A percentile compares a stretch with the other conserved stretches of the same genome.
Conservation (phyloP, 495 filamentous ascomycete species). For the Xylaria grammica region DNA sequence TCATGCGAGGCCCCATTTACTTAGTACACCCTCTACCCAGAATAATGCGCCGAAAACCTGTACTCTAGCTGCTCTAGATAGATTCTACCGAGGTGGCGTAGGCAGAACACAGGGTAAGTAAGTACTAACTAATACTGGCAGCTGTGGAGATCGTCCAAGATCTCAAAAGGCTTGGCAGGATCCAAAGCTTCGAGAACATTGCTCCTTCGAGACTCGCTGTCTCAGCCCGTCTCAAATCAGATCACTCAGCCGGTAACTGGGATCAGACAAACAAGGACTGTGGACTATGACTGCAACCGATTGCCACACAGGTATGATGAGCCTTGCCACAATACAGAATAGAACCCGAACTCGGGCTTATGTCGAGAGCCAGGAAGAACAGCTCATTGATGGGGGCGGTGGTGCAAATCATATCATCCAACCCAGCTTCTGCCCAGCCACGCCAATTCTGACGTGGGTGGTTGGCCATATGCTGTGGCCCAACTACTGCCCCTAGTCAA, state of each 20-base stretch:
- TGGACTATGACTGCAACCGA: too few species aligned
- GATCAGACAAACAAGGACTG: conserved; percentile 4
- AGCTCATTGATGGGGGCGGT: conserved; percentile 10
- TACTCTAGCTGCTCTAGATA: too few species aligned
- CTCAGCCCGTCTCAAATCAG: neutral
- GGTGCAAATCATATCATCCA: conserved; percentile 4
- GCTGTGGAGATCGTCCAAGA: too few species aligned
- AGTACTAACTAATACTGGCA: too few species aligned
- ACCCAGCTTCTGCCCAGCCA: conserved; percentile 25
- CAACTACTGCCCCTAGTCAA: conserved; percentile 10
- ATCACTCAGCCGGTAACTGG: neutral
- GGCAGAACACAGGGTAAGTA: too few species aligned
- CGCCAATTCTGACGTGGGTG: conserved; percentile 19
- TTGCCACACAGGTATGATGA: too few species aligned
- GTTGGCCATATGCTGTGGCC: conserved; percentile 19
- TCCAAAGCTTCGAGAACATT: conserved; percentile 9
- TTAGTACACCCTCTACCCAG: neutral
- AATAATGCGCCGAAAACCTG: too few species aligned
- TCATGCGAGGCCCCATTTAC: too few species aligned
- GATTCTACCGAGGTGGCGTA: too few species aligned
- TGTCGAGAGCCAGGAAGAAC: neutral
- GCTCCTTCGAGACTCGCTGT: neutral
- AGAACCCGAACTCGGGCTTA: neutral
- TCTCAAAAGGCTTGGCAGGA: conserved; percentile 7
- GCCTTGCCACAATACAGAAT: too few species aligned